Evolutionary conservation across 164 flowering plant species (phyloP).

Genomic region (Protea cynaroides): DNA sequence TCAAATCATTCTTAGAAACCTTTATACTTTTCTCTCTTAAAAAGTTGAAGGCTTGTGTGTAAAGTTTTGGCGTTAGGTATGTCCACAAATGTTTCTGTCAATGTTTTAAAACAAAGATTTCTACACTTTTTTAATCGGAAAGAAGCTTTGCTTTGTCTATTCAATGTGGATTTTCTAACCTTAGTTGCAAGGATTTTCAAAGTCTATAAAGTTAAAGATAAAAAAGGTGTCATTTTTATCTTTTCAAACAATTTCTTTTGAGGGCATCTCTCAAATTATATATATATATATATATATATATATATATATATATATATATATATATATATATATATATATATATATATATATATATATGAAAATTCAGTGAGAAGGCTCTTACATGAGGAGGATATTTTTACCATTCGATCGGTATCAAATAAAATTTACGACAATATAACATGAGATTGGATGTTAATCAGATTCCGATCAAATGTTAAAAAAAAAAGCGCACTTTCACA

Average conservation of each 20-base stretch:
- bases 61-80: conserved; percentile 19
- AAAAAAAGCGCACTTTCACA: too few species aligned
- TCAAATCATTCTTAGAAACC: not conserved
- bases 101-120: conserved; percentile 2
- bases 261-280: not conserved
- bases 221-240: not conserved
- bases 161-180: not conserved
- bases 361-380: too few species aligned
- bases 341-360: too few species aligned
- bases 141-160: not conserved
- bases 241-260: not conserved
- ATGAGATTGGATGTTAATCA: too few species aligned
- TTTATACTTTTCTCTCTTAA: not conserved
- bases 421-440: too few species aligned
- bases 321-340: too few species aligned
- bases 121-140: not conserved
- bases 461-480: too few species aligned
- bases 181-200: not conserved
- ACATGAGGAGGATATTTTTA: too few species aligned
- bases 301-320: too few species aligned
- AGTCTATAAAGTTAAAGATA: not conserved
- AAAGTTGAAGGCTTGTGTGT: conserved; percentile 31
- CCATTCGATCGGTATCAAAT: too few species aligned
- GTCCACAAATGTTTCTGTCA: not conserved
- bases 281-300: too few species aligned